These are phyloP conservation scores for Saccharomycopsis synnaedendra DNA, from an alignment of 805 yeast genomes.

Conservation along the genomic window DNA sequence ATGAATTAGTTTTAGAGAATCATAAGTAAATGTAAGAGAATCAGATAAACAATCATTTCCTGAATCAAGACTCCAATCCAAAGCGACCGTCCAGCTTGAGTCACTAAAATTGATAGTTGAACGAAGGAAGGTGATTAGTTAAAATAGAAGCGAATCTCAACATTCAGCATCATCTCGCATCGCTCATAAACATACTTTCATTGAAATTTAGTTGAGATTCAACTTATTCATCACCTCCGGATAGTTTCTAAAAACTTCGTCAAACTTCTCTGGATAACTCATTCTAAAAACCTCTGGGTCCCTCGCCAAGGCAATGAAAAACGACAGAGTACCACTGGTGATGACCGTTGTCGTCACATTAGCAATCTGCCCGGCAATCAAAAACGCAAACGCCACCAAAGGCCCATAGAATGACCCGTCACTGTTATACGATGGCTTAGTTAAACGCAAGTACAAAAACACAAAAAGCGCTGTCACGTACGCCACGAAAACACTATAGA, in stretches of 20 bases:
- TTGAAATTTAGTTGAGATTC: conserved; percentile 1
- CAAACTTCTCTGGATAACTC: conserved; percentile 60
- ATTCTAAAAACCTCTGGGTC: conserved; percentile 76
- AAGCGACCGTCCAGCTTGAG: too few species aligned
- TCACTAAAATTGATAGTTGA: too few species aligned
- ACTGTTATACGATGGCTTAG: conserved; percentile 54
- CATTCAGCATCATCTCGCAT: too few species aligned
- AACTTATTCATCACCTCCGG: conserved; percentile 42
- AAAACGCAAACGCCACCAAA: conserved; percentile 59
- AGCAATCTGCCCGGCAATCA: conserved; percentile 67
- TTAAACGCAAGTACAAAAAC: conserved; percentile 53
- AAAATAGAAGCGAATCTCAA: background rate
- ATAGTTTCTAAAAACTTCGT: conserved; percentile 51
- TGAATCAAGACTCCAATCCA: too few species aligned
- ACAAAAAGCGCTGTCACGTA: conserved; percentile 54
- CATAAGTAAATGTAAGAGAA: too few species aligned
- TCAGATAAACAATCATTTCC: too few species aligned
- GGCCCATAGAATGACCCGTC: conserved; percentile 58
- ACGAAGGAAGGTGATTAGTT: background rate
- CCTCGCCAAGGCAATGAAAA: conserved; percentile 71
- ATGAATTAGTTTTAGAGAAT: too few species aligned
- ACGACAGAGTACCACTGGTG: conserved; percentile 72
- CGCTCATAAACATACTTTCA: too few species aligned
- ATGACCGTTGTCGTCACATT: conserved; percentile 64
- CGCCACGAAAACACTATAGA: conserved; percentile 64